phyloP scores from a whole-genome alignment of 2,329 filamentous ascomycete species.

The Aureobasidium zeae region DNA sequence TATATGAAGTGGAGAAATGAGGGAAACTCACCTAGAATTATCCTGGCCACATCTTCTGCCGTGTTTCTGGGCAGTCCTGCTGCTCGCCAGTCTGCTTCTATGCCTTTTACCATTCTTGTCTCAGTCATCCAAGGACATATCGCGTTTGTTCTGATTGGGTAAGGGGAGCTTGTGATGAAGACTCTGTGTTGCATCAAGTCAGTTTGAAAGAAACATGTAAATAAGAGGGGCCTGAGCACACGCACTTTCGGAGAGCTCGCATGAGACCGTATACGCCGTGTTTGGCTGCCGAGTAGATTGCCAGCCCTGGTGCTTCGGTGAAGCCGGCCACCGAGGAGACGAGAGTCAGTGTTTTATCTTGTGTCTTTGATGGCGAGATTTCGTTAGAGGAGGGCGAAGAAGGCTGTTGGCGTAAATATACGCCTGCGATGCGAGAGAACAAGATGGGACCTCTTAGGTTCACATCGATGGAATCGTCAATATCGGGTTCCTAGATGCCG shows the following conservation, averaged over 20 bases:
- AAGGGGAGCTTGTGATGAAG: slow-evolving; percentile 25
- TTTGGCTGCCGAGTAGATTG: slow-evolving; percentile 41
- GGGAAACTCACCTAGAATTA: slow-evolving; percentile 27
- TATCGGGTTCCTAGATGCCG: slow-evolving; percentile 21
- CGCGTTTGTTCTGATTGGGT: slow-evolving; percentile 35
- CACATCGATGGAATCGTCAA: slow-evolving; percentile 36
- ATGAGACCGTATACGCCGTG: slow-evolving; percentile 45
- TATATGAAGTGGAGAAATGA: background rate
- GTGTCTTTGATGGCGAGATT: slow-evolving; percentile 19
- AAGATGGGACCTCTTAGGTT: slow-evolving; percentile 41
- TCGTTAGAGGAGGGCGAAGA: slow-evolving; percentile 24
- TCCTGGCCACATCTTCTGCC: slow-evolving; percentile 32
- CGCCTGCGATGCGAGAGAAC: slow-evolving; percentile 41
- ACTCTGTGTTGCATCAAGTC: slow-evolving; percentile 23
- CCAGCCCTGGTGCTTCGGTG: slow-evolving; percentile 39
- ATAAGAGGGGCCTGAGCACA: background rate
- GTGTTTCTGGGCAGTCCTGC: slow-evolving; percentile 34
- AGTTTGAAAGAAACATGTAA: background rate
- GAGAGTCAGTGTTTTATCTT: slow-evolving; percentile 36
- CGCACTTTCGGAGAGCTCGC: slow-evolving; percentile 35
- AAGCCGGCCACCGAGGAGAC: slow-evolving; percentile 42
- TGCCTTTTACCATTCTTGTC: slow-evolving; percentile 30
- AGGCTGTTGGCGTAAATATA: slow-evolving; percentile 42
- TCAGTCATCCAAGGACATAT: slow-evolving; percentile 39
- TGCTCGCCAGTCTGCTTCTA: slow-evolving; percentile 30